Evolutionary conservation across 371 early-diverging fungal genomes (phyloP), one percentile per base, ranked within the genome.

Genomic region (Mucor mucedo): DNA sequence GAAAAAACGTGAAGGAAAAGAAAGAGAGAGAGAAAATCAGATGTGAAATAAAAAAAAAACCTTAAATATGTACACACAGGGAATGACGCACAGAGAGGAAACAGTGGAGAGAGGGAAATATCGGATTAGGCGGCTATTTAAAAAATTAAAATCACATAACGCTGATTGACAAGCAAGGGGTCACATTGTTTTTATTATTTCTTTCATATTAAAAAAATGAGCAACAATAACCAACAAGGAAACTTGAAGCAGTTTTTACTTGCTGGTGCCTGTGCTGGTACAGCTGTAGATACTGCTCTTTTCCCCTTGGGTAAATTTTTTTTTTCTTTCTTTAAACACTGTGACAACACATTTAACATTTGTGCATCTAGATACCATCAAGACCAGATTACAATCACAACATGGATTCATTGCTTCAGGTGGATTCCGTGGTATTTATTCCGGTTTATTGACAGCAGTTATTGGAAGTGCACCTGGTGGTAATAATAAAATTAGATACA

Each of bases 381-480:
- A 97, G 79, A 96, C 96, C 7, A 79, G 93, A 40, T 77, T 93
- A 70, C 98, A 98, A 79, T 90, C 95, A 11, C 85, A 86, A 65
- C 85, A 84, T 39, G 98, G 98, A 28, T 98, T 98, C 64, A 71
- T 83, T 28, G 90, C 89, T 8, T 87, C 94, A 28, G 98, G 98
- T 48, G 97, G 97, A 21, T 94, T 97, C 80, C 84, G 86, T 53
- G 94, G 95, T 28, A 86, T 98, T 50, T 98, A 96, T 71, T 86
- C 90, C 35, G 98, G 98, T 4, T 77, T 98, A 30, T 86, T 92
- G 8, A 91, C 94, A n/a, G 96, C 95, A 5, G 90, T 95, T 14
- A 82, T 95, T 68, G 98, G 97, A 13, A 95, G 95, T 40, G 95
- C 97, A 6, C 98, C 98, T 2, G 88, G 88, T 69, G 94, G 94